A percentile compares a stretch with the other conserved stretches of the same genome.
Evolutionary conservation across 345 rosid genomes (phyloP).

Genomic region (Erysimum cheiranthoides): DNA sequence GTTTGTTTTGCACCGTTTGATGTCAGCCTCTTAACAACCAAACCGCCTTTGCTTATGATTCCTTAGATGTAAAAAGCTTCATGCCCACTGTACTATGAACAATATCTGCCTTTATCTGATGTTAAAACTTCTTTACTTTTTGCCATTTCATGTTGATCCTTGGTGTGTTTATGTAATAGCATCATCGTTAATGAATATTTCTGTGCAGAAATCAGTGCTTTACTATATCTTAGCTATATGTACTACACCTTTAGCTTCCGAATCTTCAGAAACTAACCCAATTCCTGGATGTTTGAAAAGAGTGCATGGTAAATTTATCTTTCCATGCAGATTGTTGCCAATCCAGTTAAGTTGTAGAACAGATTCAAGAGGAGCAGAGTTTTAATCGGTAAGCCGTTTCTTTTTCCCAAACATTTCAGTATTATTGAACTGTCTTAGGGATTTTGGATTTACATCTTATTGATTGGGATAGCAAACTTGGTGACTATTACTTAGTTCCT

Average conservation of each 20-base stretch:
- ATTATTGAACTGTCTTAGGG: not conserved
- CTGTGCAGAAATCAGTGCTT: not conserved
- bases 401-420: slow-evolving; percentile 20
- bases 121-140: not conserved
- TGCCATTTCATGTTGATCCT: not conserved
- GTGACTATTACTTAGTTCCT: slow-evolving; percentile 33
- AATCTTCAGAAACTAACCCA: not conserved
- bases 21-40: slow-evolving; percentile 3
- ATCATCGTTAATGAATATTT: not conserved
- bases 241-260: not conserved
- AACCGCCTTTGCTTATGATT: not conserved
- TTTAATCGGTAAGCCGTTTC: not conserved
- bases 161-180: not conserved
- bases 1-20: not conserved
- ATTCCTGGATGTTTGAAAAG: not conserved
- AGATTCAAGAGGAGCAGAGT: slow-evolving; percentile 7
- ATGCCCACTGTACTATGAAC: not conserved
- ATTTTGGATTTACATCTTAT: slow-evolving; percentile 20
- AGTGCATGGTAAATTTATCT: slow-evolving; percentile 12
- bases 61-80: slow-evolving; percentile 16
- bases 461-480: slow-evolving; percentile 38
- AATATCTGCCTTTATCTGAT: slow-evolving; percentile 1
- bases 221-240: not conserved
- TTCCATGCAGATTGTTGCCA: slow-evolving; percentile 2
- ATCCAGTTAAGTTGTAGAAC: slow-evolving; percentile 13